Base-by-base conservation (phyloP, 2,329 filamentous ascomycete genomes). In the Alternaria gaisen region DNA sequence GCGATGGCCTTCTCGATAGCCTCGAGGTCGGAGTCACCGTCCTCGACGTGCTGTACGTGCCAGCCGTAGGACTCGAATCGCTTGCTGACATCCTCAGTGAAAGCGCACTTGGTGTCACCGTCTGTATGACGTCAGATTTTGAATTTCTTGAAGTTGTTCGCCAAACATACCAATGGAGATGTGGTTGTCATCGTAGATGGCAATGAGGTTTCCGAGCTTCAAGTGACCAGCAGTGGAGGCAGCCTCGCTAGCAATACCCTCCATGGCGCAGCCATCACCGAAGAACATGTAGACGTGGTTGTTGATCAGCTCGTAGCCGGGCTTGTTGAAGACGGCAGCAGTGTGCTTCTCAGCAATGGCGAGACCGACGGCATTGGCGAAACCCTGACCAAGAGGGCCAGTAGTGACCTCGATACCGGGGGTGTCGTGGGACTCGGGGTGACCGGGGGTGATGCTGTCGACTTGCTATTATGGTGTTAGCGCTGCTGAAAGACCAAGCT, bases 261-360 rank as follows among this genome's bases (percentile, higher is more conserved):
- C 95, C 94, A 97, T 96, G 83, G 96, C 88, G 84, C 95, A 99
- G 71, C 95, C 95, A 86, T 99, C 95, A 80, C 95, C 95, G 79
- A 99, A 92, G 88, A 98, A 97, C 83, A 82, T 84, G 85, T 94
- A 99, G 80, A 95, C 99, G 88, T 97, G 89, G 90, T 98, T 97
- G 88, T 96, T 91, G 83, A 97, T 83, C 59, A 99, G 83, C 70
- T 93, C 89, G 82, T 91, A 98, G 68, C 91, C 92, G 70, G 94
- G 92, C 88, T 96, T 97, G 90, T 99, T 99, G 90, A 96, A 99
- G 79, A 87, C 86, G 74, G 90, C 95, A 61, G 87, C 92, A 64
- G 91, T 93, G 84, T 99, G 94, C 68, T 91, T 91, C 86, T 98
- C 92, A 64, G 93, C 95, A 79, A 99, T 95, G 80, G 95, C 95